These are phyloP conservation scores for Epichloe amarillans DNA, from an alignment of 2,329 filamentous ascomycete genomes.

Conservation along the genomic window DNA sequence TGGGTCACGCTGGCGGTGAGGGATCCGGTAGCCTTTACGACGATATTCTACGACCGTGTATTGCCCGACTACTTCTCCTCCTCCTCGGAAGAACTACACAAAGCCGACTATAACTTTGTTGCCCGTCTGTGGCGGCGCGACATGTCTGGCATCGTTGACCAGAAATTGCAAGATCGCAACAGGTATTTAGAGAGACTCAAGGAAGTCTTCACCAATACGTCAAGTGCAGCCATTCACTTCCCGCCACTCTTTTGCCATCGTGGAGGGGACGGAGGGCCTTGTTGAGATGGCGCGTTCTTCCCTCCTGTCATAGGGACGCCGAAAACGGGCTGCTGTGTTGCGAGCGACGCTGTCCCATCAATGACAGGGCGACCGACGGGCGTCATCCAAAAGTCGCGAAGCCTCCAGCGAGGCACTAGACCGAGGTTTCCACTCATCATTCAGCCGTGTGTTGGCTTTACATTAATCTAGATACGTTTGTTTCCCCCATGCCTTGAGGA, in stretches of 20 bases:
- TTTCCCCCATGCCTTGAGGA: too few relatives aligned
- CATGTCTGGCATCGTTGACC: not conserved
- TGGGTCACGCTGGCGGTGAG: not conserved
- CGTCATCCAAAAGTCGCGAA: too few relatives aligned
- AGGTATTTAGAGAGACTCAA: not conserved
- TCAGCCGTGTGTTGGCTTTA: too few relatives aligned
- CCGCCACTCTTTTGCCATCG: not conserved
- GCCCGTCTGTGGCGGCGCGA: not conserved
- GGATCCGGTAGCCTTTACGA: not conserved
- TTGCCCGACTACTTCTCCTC: not conserved
- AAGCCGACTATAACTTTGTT: not conserved
- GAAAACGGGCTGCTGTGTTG: not conserved
- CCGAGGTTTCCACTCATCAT: too few relatives aligned
- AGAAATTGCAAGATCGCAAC: not conserved
- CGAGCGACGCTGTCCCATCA: too few relatives aligned
- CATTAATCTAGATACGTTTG: too few relatives aligned
- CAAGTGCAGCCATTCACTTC: not conserved
- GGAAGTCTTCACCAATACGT: not conserved
- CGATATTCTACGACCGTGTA: not conserved
- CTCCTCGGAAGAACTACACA: not conserved
- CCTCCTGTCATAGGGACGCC: not conserved
- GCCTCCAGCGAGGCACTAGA: too few relatives aligned
- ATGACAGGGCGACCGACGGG: not conserved
- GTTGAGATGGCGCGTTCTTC: not conserved
- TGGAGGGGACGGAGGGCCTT: not conserved